A percentile compares a stretch with the other conserved stretches of the same genome.
phyloP scores from a whole-genome alignment of 1,284 basidiomycete species.

The Thecaphora frezii region DNA sequence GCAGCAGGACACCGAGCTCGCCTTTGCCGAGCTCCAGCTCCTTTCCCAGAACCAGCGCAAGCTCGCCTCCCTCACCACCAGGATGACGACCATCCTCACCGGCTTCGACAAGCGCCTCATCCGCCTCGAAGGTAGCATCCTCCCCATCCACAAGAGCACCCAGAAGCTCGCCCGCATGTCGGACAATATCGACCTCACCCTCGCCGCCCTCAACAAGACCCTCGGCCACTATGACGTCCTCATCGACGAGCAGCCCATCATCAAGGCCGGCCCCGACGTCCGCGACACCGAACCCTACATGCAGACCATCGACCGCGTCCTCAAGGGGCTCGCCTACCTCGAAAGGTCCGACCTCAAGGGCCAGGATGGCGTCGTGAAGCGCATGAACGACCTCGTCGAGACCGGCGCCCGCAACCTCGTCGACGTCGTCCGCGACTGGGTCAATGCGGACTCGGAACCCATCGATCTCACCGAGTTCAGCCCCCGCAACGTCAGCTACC shows the following conservation, averaged over 20 bases:
- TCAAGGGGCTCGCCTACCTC: slow-evolving; percentile 45
- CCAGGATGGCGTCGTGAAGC: slow-evolving; percentile 46
- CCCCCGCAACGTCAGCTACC: slow-evolving; percentile 19
- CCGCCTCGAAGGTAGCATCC: slow-evolving; percentile 55
- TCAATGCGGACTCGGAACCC: slow-evolving; percentile 40
- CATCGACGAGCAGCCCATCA: slow-evolving; percentile 51
- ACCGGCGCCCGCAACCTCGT: slow-evolving; percentile 48
- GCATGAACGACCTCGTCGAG: slow-evolving; percentile 52
- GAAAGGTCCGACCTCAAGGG: slow-evolving; percentile 28
- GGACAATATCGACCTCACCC: slow-evolving; percentile 46
- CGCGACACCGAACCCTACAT: slow-evolving; percentile 51
- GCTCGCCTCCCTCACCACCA: slow-evolving; percentile 55
- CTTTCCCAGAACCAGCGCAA: slow-evolving; percentile 60
- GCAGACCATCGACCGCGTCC: slow-evolving; percentile 51
- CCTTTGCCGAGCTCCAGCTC: slow-evolving; percentile 60
- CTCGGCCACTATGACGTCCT: slow-evolving; percentile 54
- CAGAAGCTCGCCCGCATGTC: slow-evolving; percentile 51
- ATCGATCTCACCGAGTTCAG: slow-evolving; percentile 42
- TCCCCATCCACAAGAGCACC: slow-evolving; percentile 56
- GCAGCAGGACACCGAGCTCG: slow-evolving; percentile 43
- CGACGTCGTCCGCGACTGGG: slow-evolving; percentile 48
- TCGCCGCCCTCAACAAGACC: slow-evolving; percentile 48
- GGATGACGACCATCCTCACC: slow-evolving; percentile 60
- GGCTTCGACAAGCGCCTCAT: slow-evolving; percentile 60
- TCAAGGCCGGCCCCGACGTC: slow-evolving; percentile 49